phyloP scores from a whole-genome alignment of 2,329 filamentous ascomycete genomes.

The Alternaria rosae region DNA sequence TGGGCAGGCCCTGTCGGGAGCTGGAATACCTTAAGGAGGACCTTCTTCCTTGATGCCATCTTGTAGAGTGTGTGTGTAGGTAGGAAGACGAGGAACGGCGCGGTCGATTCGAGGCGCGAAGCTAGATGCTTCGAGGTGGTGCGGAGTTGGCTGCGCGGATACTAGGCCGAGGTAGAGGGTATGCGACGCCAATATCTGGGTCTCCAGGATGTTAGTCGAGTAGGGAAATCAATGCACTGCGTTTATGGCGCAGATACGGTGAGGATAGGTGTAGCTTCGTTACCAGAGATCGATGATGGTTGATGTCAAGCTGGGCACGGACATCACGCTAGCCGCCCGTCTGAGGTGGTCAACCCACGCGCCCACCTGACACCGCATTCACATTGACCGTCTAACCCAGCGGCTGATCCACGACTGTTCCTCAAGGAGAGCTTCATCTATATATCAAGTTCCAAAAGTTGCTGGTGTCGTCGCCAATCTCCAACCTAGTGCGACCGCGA shows the following conservation, averaged over 20 bases:
- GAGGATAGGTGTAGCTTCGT: slow-evolving; percentile 10
- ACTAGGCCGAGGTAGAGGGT: neutral
- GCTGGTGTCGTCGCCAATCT: neutral
- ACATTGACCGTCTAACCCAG: neutral
- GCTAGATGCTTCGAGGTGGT: slow-evolving; percentile 9
- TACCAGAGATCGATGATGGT: slow-evolving; percentile 15
- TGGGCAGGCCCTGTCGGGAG: neutral
- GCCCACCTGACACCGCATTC: slow-evolving; percentile 11
- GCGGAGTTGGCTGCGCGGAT: slow-evolving; percentile 5
- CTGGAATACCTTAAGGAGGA: slow-evolving; percentile 77
- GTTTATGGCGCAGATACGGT: slow-evolving; percentile 10
- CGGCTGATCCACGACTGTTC: neutral
- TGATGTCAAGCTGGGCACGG: slow-evolving; percentile 15
- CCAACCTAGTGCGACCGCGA: neutral
- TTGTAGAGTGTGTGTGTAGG: slow-evolving; percentile 14
- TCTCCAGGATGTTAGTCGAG: neutral
- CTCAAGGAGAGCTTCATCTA: neutral
- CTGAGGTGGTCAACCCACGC: slow-evolving; percentile 9
- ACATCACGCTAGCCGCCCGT: slow-evolving; percentile 5
- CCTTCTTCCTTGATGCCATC: slow-evolving; percentile 72
- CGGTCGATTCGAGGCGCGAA: slow-evolving; percentile 12
- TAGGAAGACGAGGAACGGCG: slow-evolving; percentile 8
- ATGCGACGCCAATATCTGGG: neutral
- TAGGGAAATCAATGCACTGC: neutral
- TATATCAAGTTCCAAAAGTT: neutral